These are phyloP conservation scores for Pseudozyma thailandica DNA, from an alignment of 1,284 basidiomycete genomes.

Conservation along the genomic window DNA sequence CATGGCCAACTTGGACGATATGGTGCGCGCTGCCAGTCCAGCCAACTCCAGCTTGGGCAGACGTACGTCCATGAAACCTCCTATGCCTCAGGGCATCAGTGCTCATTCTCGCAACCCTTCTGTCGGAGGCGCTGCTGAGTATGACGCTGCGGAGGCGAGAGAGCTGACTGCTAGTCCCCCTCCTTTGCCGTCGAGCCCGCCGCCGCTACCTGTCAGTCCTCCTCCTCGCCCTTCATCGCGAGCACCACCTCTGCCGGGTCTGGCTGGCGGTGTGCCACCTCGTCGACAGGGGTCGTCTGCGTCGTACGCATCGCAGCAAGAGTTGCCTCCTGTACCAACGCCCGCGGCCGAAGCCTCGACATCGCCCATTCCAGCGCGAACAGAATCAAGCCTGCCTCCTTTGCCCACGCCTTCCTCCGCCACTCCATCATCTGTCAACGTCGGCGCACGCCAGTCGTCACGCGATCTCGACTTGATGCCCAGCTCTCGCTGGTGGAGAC, in stretches of 20 bases:
- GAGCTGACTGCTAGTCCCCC: slow-evolving; percentile 70
- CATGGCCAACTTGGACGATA: slow-evolving; percentile 36
- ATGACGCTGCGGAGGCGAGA: slow-evolving; percentile 31
- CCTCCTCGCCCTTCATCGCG: slow-evolving; percentile 78
- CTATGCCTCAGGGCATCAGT: slow-evolving; percentile 31
- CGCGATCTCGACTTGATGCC: slow-evolving; percentile 60
- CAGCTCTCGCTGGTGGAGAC: slow-evolving; percentile 58
- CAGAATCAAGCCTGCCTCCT: slow-evolving; percentile 18
- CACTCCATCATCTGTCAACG: slow-evolving; percentile 10
- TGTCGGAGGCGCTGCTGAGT: slow-evolving; percentile 6
- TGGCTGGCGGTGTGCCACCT: slow-evolving; percentile 79
- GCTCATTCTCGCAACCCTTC: slow-evolving; percentile 37
- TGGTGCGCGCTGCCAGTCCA: slow-evolving; percentile 37
- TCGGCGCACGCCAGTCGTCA: slow-evolving; percentile 41
- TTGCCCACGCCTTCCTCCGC: neutral
- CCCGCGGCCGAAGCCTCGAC: slow-evolving; percentile 19
- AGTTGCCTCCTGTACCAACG: slow-evolving; percentile 35
- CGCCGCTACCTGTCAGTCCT: slow-evolving; percentile 46
- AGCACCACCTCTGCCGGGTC: slow-evolving; percentile 88
- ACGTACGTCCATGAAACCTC: slow-evolving; percentile 36
- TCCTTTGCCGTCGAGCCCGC: slow-evolving; percentile 38
- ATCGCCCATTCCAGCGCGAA: slow-evolving; percentile 1
- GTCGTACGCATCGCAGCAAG: slow-evolving; percentile 19
- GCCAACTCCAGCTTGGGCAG: slow-evolving; percentile 31
- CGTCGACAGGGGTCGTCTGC: slow-evolving; percentile 39